Evolutionary conservation across 2,329 filamentous ascomycete species (phyloP).

Genomic region (Periglandula ipomoeae): DNA sequence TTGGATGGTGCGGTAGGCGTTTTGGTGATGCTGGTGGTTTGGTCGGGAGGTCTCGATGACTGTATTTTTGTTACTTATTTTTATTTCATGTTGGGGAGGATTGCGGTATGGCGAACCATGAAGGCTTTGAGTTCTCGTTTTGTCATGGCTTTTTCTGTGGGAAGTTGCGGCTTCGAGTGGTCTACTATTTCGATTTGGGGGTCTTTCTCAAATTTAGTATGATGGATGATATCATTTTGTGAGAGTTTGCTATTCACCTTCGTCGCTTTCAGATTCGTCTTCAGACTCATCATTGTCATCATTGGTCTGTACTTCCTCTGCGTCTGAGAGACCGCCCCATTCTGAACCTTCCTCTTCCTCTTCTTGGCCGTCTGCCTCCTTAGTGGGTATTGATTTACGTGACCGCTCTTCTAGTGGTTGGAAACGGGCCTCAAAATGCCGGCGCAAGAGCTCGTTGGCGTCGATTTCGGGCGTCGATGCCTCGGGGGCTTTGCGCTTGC

Average conservation of each 20-base stretch:
- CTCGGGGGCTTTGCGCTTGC: constrained; percentile 38
- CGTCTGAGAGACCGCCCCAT: constrained; percentile 15
- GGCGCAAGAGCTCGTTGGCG: constrained; percentile 66
- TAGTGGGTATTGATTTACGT: not conserved
- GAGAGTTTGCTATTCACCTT: no score
- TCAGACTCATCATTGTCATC: constrained; percentile 27
- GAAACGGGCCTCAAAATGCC: constrained; percentile 84
- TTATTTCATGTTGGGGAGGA: not conserved
- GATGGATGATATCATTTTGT: no score
- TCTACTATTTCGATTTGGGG: constrained; percentile 50
- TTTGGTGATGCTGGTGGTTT: constrained; percentile 12
- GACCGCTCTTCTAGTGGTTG: constrained; percentile 49
- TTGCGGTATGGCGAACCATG: constrained; percentile 42
- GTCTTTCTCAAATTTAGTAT: no score
- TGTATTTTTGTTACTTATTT: constrained; percentile 7
- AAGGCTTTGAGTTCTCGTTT: constrained; percentile 70
- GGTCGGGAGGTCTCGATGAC: constrained; percentile 42
- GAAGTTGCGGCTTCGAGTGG: constrained; percentile 36
- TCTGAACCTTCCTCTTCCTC: not conserved
- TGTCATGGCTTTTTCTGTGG: constrained; percentile 37
- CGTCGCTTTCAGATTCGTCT: constrained; percentile 14
- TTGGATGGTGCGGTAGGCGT: constrained; percentile 16
- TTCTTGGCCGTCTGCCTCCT: constrained; percentile 12
- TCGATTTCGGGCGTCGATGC: constrained; percentile 34
- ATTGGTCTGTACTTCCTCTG: constrained; percentile 18